Evolutionary conservation across 1,284 basidiomycete genomes (phyloP).

Genomic region (Tylopilus sp.): DNA sequence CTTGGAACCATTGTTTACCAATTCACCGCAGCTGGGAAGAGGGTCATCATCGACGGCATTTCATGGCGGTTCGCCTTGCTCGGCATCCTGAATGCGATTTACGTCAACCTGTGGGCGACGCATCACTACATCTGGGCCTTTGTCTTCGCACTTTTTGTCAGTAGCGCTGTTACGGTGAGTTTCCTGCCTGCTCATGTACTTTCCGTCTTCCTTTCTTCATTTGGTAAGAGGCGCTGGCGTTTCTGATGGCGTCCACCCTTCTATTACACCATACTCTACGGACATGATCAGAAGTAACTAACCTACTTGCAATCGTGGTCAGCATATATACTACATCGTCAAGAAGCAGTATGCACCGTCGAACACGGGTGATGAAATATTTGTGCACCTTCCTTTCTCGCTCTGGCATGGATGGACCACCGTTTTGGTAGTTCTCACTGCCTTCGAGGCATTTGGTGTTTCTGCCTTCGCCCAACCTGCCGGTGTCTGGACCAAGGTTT

Average conservation of each 20-base stretch:
- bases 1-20: conserved; percentile 88
- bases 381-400: conserved; percentile 83
- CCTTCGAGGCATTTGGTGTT: conserved; percentile 88
- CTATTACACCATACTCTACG: conserved; percentile 4
- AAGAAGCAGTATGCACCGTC: conserved; percentile 77
- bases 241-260: conserved; percentile 2
- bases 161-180: conserved; percentile 68
- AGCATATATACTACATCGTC: conserved; percentile 89
- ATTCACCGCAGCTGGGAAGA: conserved; percentile 78
- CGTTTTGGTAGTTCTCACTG: conserved; percentile 82
- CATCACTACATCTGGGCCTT: conserved; percentile 78
- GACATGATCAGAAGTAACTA: conserved; percentile 11
- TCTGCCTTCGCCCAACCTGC: conserved; percentile 61
- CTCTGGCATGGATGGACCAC: conserved; percentile 95
- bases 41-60: conserved; percentile 77
- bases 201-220: conserved; percentile 14
- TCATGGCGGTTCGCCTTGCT: conserved; percentile 87
- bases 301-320: conserved; percentile 14
- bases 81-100: conserved; percentile 78
- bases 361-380: conserved; percentile 68
- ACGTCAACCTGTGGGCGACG: conserved; percentile 74
- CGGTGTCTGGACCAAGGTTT: conserved; percentile 88
- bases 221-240: conserved; percentile 1
- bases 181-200: neutral
- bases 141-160: conserved; percentile 80